These are phyloP conservation scores for Poteriospumella lacustris DNA, from an alignment of 108 stramenopile species.

Conservation along the genomic window DNA sequence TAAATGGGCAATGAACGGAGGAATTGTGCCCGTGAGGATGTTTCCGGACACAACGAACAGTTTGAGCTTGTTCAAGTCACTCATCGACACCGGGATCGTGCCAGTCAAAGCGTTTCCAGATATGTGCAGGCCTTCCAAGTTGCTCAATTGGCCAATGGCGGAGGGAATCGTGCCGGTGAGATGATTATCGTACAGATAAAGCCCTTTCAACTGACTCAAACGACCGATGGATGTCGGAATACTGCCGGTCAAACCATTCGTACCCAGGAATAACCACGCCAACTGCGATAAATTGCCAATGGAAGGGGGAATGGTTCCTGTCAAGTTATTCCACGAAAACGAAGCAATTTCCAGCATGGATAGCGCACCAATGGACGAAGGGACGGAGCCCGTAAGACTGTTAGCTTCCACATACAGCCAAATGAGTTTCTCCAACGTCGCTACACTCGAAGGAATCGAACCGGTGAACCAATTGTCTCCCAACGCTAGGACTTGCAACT, in stretches of 20 bases:
- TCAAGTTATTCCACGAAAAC: neutral
- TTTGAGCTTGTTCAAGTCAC: no score
- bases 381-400: neutral
- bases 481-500: neutral
- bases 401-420: neutral
- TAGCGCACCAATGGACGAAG: neutral
- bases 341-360: neutral
- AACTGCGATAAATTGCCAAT: neutral
- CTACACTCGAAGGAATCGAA: neutral
- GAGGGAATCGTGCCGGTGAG: no score
- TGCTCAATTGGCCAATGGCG: no score
- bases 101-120: neutral
- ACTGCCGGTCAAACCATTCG: neutral
- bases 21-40: neutral
- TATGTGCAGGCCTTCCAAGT: neutral
- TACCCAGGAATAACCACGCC: neutral
- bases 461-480: conserved; percentile 2
- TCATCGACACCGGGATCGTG: no score
- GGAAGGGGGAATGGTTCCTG: neutral
- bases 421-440: neutral
- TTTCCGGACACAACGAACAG: no score
- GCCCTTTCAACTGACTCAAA: no score
- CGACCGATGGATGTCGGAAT: neutral
- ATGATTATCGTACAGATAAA: no score
- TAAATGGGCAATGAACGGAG: neutral